Evolutionary conservation across 2,329 filamentous ascomycete genomes (phyloP).

Genomic region (Alternaria sp.): DNA sequence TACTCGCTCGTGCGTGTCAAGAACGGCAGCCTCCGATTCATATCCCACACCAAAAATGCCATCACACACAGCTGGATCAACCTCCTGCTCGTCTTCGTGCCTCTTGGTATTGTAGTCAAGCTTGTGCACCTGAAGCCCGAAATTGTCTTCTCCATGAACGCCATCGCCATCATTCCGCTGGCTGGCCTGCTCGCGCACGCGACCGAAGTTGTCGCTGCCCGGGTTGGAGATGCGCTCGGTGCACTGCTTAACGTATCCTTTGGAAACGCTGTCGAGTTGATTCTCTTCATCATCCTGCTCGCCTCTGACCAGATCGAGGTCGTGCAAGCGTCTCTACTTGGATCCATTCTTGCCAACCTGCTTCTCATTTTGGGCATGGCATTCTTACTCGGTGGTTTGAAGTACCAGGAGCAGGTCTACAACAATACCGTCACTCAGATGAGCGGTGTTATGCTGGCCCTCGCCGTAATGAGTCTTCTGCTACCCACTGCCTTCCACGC

Average conservation of each 20-base stretch:
- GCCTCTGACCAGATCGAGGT: conserved; percentile 79
- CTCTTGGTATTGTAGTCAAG: conserved; percentile 73
- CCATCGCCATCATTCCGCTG: conserved; percentile 59
- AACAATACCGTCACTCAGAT: conserved; percentile 96
- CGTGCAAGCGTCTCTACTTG: conserved; percentile 87
- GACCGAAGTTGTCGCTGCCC: conserved; percentile 57
- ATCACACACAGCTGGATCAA: conserved; percentile 80
- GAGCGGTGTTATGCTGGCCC: conserved; percentile 89
- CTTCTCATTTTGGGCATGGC: conserved; percentile 91
- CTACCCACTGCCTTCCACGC: conserved; percentile 93
- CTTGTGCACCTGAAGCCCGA: conserved; percentile 49
- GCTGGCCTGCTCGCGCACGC: conserved; percentile 58
- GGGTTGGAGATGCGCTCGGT: conserved; percentile 57
- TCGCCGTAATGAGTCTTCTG: conserved; percentile 88
- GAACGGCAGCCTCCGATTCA: conserved; percentile 59
- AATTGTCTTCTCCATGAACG: conserved; percentile 60
- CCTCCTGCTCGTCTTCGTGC: conserved; percentile 77
- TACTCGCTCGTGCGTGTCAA: conserved; percentile 55
- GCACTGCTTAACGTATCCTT: conserved; percentile 61
- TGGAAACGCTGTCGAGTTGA: conserved; percentile 60
- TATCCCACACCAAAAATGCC: conserved; percentile 63
- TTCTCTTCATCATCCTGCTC: conserved; percentile 56
- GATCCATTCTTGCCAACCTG: conserved; percentile 87
- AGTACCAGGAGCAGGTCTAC: conserved; percentile 91
- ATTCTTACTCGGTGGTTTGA: conserved; percentile 84